A percentile compares a stretch with the other conserved stretches of the same genome.
These are phyloP conservation scores for Nakaseomyces uthaithaninus DNA, from an alignment of 1,139 yeast genomes.

Conservation along the genomic window DNA sequence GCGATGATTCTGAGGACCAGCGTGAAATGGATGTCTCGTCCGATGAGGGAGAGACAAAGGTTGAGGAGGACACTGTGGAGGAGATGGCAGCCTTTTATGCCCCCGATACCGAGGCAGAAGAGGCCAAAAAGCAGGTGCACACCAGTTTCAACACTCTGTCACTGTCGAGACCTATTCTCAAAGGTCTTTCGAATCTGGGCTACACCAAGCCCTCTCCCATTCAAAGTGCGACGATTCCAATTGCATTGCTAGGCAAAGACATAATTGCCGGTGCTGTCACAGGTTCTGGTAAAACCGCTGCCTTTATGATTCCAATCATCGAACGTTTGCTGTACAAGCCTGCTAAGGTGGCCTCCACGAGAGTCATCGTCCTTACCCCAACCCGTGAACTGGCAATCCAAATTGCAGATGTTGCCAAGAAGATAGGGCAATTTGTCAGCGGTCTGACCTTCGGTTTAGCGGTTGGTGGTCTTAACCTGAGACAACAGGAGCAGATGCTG, in stretches of 20 bases:
- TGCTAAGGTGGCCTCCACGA: constrained; percentile 70
- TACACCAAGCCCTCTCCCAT: constrained; percentile 86
- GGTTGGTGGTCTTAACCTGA: constrained; percentile 91
- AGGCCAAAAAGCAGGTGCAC: constrained; percentile 42
- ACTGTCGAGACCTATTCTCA: constrained; percentile 81
- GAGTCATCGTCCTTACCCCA: constrained; percentile 86
- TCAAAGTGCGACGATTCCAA: constrained; percentile 88
- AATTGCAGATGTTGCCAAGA: constrained; percentile 87
- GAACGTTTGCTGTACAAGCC: constrained; percentile 90
- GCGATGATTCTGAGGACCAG: constrained; percentile 21
- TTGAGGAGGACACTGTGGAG: constrained; percentile 60
- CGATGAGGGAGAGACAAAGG: constrained; percentile 28
- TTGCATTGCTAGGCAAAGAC: constrained; percentile 86
- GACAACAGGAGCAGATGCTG: constrained; percentile 91
- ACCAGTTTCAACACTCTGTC: constrained; percentile 67
- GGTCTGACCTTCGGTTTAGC: constrained; percentile 83
- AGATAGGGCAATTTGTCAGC: constrained; percentile 66
- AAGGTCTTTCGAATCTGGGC: constrained; percentile 73
- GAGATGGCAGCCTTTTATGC: constrained; percentile 65
- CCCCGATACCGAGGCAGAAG: constrained; percentile 42
- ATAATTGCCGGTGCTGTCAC: constrained; percentile 99
- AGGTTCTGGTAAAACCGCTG: constrained; percentile 99
- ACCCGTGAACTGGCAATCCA: constrained; percentile 98
- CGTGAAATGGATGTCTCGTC: constrained; percentile 33
- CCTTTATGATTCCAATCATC: constrained; percentile 89